Evolutionary conservation across 1,284 basidiomycete genomes (phyloP), one percentile per base, ranked within the genome.

Genomic region (Moesziomyces sp.): DNA sequence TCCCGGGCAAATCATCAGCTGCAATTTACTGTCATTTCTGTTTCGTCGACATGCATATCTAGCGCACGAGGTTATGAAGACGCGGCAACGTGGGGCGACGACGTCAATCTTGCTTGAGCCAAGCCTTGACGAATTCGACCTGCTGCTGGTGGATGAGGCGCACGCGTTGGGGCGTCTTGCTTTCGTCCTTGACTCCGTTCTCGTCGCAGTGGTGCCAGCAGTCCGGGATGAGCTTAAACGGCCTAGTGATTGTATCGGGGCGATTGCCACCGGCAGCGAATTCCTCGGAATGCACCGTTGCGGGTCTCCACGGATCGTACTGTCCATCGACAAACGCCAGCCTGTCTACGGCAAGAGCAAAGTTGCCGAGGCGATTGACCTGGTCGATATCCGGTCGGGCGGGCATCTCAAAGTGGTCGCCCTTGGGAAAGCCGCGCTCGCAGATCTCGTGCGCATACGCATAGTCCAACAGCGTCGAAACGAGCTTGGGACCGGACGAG

Each of bases 271-370:
- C 93, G 53, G 92, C 88, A 2, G 78, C 78, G 8, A 71, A 84
- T 57, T 84, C 79, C 52, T 91, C 88, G 69, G 91, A 92, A 81
- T 95, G 93, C 0, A 93, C 93, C 1, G 94, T 88, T 66, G 90
- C 90, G 0, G 92, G 92, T 65, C 91, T 88, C 94, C 94, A 97
- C 4, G 94, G 94, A 84, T 96, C 78, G 47, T 90, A 88, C 87
- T 92, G 90, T 16, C 92, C 92, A 76, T 93, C 92, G 69, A 97
- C 91, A 77, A 96, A 90, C 0, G 94, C 94, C 52, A 97, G 85
- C 47, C 91, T 87, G 83, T 93, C 90, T 18, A 89, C 88, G 28
- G 89, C 89, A 13, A 91, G 94, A 78, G 90, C 90, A 38, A 82
- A 78, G 21, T 53, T 69, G 42, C 81, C 81, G 5, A 74, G 48